phyloP scores from a whole-genome alignment of 139 green algal genomes.

The Edaphochlamys debaryana region DNA sequence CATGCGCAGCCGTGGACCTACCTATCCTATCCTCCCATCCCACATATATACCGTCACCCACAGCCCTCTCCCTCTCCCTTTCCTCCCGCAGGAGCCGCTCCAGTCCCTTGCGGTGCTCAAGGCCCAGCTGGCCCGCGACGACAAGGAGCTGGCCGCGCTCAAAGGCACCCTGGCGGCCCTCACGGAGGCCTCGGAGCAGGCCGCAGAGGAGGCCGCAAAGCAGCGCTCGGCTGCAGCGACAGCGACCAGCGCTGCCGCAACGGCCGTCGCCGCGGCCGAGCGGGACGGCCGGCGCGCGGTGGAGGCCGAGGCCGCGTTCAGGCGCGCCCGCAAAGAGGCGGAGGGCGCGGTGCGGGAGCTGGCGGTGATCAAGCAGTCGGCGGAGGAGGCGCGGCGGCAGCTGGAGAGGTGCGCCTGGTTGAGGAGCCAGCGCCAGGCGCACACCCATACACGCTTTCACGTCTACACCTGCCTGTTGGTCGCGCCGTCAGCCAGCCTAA shows the following conservation, averaged over 20 bases:
- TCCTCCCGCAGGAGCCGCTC: constrained; percentile 18
- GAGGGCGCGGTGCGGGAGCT: not conserved
- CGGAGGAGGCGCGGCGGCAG: constrained; percentile 1
- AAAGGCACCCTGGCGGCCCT: not conserved
- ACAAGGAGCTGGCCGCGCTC: constrained; percentile 1
- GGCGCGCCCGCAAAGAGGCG: not conserved
- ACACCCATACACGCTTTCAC: not conserved
- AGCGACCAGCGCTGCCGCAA: not conserved
- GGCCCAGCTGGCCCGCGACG: constrained; percentile 12
- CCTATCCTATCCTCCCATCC: too few species aligned
- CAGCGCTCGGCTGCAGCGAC: not conserved
- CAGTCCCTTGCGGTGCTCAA: constrained; percentile 27
- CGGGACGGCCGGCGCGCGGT: not conserved
- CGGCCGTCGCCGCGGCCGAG: not conserved
- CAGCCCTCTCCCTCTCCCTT: too few species aligned
- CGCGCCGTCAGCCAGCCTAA: too few species aligned
- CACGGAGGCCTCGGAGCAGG: not conserved
- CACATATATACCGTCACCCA: too few species aligned
- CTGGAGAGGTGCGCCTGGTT: not conserved
- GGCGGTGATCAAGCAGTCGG: constrained; percentile 2
- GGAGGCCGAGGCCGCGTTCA: not conserved
- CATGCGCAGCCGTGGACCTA: too few species aligned
- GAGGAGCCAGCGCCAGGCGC: not conserved
- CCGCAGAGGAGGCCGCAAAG: not conserved
- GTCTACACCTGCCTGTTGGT: too few species aligned